A percentile compares a stretch with the other conserved stretches of the same genome.
phyloP scores from a whole-genome alignment of 2,329 filamentous ascomycete species.

The Alternaria triticimaculans region DNA sequence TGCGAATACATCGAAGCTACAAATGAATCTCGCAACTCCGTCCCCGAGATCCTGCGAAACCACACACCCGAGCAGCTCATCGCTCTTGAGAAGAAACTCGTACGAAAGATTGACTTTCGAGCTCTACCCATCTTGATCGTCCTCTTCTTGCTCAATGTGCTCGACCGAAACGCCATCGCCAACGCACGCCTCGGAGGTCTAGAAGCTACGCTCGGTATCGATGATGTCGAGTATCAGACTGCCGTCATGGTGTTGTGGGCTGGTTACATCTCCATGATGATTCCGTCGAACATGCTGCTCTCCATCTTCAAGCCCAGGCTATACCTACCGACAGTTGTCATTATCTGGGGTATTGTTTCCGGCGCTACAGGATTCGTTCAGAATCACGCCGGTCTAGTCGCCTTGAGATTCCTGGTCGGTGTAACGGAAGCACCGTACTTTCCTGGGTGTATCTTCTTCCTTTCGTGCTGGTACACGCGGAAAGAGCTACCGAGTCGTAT shows the following conservation, averaged over 20 bases:
- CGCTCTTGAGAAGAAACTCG: conserved; percentile 37
- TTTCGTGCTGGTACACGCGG: conserved; percentile 34
- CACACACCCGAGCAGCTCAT: conserved; percentile 20
- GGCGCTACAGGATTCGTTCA: conserved; percentile 57
- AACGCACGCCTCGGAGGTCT: conserved; percentile 36
- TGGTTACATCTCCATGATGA: conserved; percentile 66
- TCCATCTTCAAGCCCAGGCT: conserved; percentile 61
- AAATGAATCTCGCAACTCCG: background rate
- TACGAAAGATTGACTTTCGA: conserved; percentile 38
- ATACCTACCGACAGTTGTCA: conserved; percentile 60
- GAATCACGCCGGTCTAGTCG: conserved; percentile 51
- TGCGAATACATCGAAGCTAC: conserved; percentile 18
- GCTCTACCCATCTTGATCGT: conserved; percentile 37
- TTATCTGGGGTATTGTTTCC: conserved; percentile 51
- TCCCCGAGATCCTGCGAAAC: conserved; percentile 20
- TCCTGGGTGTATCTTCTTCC: conserved; percentile 27
- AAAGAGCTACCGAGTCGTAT: conserved; percentile 61
- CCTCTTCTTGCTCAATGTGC: conserved; percentile 40
- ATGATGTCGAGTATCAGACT: conserved; percentile 31
- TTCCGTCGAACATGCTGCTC: conserved; percentile 66
- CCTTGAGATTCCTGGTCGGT: conserved; percentile 51
- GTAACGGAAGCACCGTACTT: conserved; percentile 32
- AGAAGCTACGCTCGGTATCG: conserved; percentile 8
- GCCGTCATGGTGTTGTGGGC: conserved; percentile 61
- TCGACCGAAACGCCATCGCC: conserved; percentile 41